Evolutionary conservation across 2,329 filamentous ascomycete genomes (phyloP), one percentile per base, ranked within the genome.

Genomic region (Aspergillus sp.): DNA sequence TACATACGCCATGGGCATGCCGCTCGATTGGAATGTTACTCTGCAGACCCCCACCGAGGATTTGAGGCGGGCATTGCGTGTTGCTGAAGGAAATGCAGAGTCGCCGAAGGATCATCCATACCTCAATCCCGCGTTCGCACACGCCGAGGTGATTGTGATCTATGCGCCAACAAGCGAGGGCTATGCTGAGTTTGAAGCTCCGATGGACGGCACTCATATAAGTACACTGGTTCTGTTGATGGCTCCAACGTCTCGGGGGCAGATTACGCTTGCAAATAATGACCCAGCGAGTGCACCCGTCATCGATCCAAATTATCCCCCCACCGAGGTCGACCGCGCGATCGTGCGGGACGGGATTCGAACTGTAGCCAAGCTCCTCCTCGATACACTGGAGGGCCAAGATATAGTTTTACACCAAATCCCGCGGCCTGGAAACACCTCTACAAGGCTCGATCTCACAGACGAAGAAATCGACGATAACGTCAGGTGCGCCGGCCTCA

Each of bases 1-100:
- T 0, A 74, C 79, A 23, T 81, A 79, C 62, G 57, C 65, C 1
- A 62, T 74, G 50, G 79, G 78, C 0, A 62, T 70, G 3, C 78
- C 78, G 0, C 56, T 69, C 49, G 77, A 81, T 64, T 81, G 77
- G 66, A 68, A 77, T 15, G 73, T 75, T 15, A 66, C 55, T 5
- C 17, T 57, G 13, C 53, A 60, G 45, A 25, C 59, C 9, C 64
- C 64, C 1, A 17, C 23, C 2, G 38, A 38, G 3, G 52, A 46
- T 2, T 17, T 63, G 13, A 17, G 47, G 22, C 9, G 19, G 9
- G 64, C 64, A 2, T 22, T 64, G 23, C 9, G 9, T 3, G 31
- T 15, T 3, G 31, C 6, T 11, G 13, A 9, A 11, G 31, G 31
- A 3, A 3, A 15, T 9, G 41, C 30, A 0, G 25, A 4, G 6